Conservation (phyloP, 2,329 filamentous ascomycete genomes). For the Aspergillus pseudotamarii region DNA sequence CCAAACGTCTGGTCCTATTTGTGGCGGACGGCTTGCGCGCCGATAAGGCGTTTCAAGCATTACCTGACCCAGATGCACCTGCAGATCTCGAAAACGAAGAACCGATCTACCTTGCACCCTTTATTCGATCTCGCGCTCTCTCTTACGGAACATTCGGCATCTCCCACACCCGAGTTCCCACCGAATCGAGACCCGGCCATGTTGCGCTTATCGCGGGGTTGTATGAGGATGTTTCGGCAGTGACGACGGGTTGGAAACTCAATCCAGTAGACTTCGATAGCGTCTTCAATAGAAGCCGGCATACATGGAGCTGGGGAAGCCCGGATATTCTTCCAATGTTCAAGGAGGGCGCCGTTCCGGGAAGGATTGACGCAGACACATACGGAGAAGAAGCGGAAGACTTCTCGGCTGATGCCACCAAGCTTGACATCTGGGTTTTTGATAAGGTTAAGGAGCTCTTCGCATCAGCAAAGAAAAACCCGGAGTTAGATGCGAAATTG, state of each 20-base stretch:
- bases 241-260: constrained; percentile 96
- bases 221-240: constrained; percentile 96
- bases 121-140: constrained; percentile 84
- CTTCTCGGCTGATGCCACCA: constrained; percentile 78
- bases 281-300: constrained; percentile 93
- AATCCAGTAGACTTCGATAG: constrained; percentile 99
- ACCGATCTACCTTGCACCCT: constrained; percentile 84
- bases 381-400: constrained; percentile 88
- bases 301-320: constrained; percentile 99
- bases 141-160: constrained; percentile 94
- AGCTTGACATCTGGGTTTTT: constrained; percentile 93
- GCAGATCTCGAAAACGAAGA: constrained; percentile 29
- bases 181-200: constrained; percentile 93
- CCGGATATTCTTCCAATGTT: constrained; percentile 99
- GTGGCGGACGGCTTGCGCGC: constrained; percentile 97
- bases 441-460: constrained; percentile 90
- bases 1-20: constrained; percentile 87
- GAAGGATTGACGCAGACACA: constrained; percentile 81
- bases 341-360: constrained; percentile 83
- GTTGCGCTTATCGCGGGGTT: constrained; percentile 94
- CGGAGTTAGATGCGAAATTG: constrained; percentile 71
- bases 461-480: constrained; percentile 74
- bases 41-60: constrained; percentile 95
- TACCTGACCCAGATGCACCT: constrained; percentile 68
- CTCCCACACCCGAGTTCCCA: constrained; percentile 94